Base-by-base conservation (phyloP, 164 flowering plant genomes). In the Hamamelis virginiana region DNA sequence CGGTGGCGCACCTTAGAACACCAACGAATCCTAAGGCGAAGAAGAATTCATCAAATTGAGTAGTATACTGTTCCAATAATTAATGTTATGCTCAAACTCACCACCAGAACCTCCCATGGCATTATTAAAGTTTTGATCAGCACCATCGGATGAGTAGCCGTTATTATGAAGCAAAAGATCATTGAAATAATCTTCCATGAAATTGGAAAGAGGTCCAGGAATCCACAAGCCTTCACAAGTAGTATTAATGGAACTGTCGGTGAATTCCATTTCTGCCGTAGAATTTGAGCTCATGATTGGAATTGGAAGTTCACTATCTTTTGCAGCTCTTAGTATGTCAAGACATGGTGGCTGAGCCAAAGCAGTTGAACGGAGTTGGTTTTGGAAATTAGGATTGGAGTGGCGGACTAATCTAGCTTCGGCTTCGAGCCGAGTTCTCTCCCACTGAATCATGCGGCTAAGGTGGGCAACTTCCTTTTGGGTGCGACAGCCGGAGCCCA, bases 361-460 rank as follows among this genome's bases (percentile, higher is more conserved):
- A 12, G 60, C 14, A 6, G 67, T 10, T 13, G 59, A 18, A 9
- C n/a, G 59, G 71, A 9, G 44, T 13, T 62, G 64, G 62, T n/a
- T n/a, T n/a, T n/a, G n/a, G n/a, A n/a, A n/a, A n/a, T 27, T 26
- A n/a, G n/a, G n/a, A n/a, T 44, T 58, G 69, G 68, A 59, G 25
- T 18, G 55, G 45, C 18, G 58, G 21, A 70, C 81, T 18, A 77
- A 59, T 19, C 84, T 47, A 14, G 81, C 80, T 44, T 81, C 84
- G 45, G 84, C 84, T 67, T 81, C 84, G 4, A 81, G 80, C 45
- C 81, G 67, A 1, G 84, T 81, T 21, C 76, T 81, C 69, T 81
- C 84, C 81, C 84, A 80, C 59, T 83, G 86, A 69, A 81, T 85
- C 83, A 78, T 74, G 76, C 76, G 81, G 69, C 78, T 81, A 5